A percentile compares a stretch with the other conserved stretches of the same genome.
Evolutionary conservation across 257 asterid genomes (phyloP).

Genomic region (Solanum bulbocastanum): DNA sequence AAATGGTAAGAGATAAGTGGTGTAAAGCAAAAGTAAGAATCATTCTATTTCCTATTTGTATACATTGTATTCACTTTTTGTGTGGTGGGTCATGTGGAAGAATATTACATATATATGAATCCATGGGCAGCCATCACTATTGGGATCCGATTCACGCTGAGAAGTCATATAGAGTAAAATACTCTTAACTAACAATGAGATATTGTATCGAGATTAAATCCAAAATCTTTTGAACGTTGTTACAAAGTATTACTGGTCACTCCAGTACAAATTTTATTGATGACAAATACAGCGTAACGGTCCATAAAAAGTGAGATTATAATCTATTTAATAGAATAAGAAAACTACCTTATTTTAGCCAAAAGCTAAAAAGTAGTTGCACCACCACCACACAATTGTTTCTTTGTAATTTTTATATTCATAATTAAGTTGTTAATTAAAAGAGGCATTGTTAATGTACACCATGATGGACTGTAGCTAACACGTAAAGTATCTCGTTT

Average conservation of each 20-base stretch:
- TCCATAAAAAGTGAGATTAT: not conserved
- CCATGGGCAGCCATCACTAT: not conserved
- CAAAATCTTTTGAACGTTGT: fast-evolving
- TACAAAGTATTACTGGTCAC: not conserved
- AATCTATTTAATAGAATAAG: not conserved
- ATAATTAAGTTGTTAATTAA: not conserved
- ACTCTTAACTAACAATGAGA: not conserved
- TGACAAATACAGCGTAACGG: fast-evolving
- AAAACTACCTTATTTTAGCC: not conserved
- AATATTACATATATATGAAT: conserved; percentile 3
- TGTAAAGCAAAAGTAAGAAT: conserved; percentile 14
- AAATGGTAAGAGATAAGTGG: not conserved
- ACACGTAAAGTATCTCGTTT: not conserved
- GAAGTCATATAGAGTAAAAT: not conserved
- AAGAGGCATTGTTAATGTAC: not conserved
- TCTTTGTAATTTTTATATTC: not conserved
- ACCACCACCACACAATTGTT: conserved; percentile 1
- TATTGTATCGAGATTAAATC: fast-evolving
- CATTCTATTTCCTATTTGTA: conserved; percentile 10
- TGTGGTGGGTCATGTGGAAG: not conserved
- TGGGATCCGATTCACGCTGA: fast-evolving
- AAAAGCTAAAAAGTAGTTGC: conserved; percentile 2
- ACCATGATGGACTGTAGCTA: not conserved
- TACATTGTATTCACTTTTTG: not conserved
- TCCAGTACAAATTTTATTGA: not conserved